Base-by-base conservation (phyloP, 2,329 filamentous ascomycete species). In the Stenocarpella maydis region DNA sequence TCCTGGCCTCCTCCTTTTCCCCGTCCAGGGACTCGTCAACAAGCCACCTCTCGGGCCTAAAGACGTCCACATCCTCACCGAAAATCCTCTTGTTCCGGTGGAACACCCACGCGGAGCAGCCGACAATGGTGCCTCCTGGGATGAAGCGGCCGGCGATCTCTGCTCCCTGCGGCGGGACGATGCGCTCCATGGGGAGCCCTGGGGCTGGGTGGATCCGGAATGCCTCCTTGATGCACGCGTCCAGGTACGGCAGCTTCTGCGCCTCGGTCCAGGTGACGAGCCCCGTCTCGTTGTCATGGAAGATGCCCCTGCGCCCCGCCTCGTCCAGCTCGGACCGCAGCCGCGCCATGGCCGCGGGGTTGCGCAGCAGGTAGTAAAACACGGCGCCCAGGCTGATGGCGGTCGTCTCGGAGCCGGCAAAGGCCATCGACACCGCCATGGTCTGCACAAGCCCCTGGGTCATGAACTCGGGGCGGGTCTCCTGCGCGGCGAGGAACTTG, bases 71-170 rank as follows among this genome's bases (percentile, higher is more conserved):
- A 71, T 94, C 89, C 0, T 82, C 77, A 74, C 92, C 74, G 94
- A 77, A 95, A 37, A 94, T 82, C 67, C 90, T 88, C 6, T 85
- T 83, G 2, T 89, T 85, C 3, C 90, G 86, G 74, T 95, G 92
- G 41, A 95, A 82, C 19, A 94, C 88, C 91, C 91, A 94, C 0
- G 92, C 88, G 65, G 88, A 93, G 76, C 89, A 92, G 8, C 92
- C 92, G 0, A 94, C 91, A 69, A 92, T 90, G 0, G 91, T 93
- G 8, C 91, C 92, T 1, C 89, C 91, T 4, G 86, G 86, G 34
- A 95, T 83, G 68, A 85, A 86, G 19, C 84, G 78, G 1, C 90
- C 91, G 1, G 86, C 85, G 65, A 94, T 90, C 52, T 90, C 86
- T 28, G 85, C 83, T 12, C 91, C 91, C 24, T 86, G 15, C 92